Percentiles rank a stretch among this genome's conserved stretches.
phyloP scores from a whole-genome alignment of 129 eudicot species.

The Logfia minima region DNA sequence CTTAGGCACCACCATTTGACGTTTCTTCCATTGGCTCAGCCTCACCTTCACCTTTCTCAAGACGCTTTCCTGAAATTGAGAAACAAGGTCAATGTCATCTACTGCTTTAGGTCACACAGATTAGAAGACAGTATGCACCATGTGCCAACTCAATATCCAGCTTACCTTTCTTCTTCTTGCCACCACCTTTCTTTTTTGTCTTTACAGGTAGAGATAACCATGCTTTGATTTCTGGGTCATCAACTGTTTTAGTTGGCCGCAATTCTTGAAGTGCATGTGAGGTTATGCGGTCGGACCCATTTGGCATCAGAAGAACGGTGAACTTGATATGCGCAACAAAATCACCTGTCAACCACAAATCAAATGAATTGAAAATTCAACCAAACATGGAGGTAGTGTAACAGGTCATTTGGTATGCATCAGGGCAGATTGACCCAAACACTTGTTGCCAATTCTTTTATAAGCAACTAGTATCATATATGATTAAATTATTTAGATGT shows the following conservation, averaged over 20 bases:
- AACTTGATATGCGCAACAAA: not conserved
- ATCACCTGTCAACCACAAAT: not conserved
- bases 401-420: no score
- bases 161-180: constrained; percentile 95
- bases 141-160: not conserved
- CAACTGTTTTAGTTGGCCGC: not conserved
- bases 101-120: not conserved
- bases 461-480: not conserved
- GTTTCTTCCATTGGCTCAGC: constrained; percentile 27
- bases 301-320: constrained; percentile 5
- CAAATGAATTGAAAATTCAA: not conserved
- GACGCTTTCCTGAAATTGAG: constrained; percentile 22
- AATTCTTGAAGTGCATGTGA: not conserved
- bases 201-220: constrained; percentile 10
- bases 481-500: no score
- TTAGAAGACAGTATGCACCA: not conserved
- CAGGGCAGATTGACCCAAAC: no score
- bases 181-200: constrained; percentile 47
- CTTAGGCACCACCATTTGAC: constrained; percentile 24
- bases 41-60: constrained; percentile 29
- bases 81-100: not conserved
- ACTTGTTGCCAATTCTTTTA: no score
- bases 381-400: no score
- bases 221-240: constrained; percentile 11
- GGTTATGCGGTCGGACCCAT: constrained; percentile 6